A percentile compares a stretch with the other conserved stretches of the same genome.
Evolutionary conservation across 2,329 filamentous ascomycete species (phyloP).

Genomic region (Penicillium sclerotiorum): DNA sequence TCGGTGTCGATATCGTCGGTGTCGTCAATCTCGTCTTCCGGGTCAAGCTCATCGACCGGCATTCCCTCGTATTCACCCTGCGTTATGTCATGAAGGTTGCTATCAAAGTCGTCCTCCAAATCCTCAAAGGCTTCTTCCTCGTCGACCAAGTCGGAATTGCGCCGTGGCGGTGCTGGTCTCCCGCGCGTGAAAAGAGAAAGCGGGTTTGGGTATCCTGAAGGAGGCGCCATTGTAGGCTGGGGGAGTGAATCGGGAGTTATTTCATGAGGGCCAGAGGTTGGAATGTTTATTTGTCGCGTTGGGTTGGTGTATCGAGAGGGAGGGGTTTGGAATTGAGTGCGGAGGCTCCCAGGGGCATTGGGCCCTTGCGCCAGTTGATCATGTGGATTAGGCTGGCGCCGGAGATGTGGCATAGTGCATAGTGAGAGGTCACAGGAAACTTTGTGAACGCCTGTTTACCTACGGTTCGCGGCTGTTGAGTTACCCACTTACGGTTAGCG

Average conservation of each 20-base stretch:
- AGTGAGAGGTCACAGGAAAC: conserved; percentile 5
- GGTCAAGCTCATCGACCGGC: conserved; percentile 18
- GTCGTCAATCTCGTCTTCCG: conserved; percentile 1
- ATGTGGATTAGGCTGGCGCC: conserved; percentile 25
- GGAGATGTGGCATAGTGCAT: conserved; percentile 29
- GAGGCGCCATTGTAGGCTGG: conserved; percentile 22
- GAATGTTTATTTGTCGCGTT: conserved; percentile 29
- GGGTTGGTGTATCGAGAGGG: conserved; percentile 31
- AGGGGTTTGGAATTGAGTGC: conserved; percentile 37
- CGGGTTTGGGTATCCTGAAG: conserved; percentile 13
- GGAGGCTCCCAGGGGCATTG: conserved; percentile 15
- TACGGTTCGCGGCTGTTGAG: too few relatives aligned
- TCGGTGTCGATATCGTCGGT: conserved; percentile 19
- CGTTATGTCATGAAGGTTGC: conserved; percentile 18
- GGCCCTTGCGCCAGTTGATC: conserved; percentile 15
- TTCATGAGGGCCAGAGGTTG: conserved; percentile 29
- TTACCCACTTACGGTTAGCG: too few relatives aligned
- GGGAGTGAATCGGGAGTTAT: conserved; percentile 26
- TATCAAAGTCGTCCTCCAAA: conserved; percentile 21
- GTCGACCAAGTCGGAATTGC: conserved; percentile 8
- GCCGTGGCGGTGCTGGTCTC: conserved; percentile 7
- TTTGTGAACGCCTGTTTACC: conserved; percentile 14
- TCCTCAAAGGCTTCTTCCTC: conserved; percentile 21
- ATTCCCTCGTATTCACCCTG: conserved; percentile 18
- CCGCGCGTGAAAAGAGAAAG: conserved; percentile 24